These are phyloP conservation scores for Petrea volubilis DNA, from an alignment of 257 asterid species.

Conservation along the genomic window DNA sequence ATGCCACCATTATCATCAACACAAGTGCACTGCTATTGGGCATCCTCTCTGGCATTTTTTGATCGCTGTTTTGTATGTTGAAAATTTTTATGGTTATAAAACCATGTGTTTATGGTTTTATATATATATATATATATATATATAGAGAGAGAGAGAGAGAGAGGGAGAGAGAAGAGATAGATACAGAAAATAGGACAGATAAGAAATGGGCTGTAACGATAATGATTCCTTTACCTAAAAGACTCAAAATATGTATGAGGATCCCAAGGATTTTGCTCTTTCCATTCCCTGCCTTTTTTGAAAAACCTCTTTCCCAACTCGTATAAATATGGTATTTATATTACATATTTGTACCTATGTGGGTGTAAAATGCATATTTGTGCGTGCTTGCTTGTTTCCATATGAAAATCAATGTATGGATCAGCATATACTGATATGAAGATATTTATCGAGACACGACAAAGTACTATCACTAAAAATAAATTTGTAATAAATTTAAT, in stretches of 20 bases:
- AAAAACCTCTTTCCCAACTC: constrained; percentile 7
- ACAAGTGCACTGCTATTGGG: not conserved
- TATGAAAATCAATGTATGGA: too few relatives aligned
- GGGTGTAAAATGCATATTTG: too few relatives aligned
- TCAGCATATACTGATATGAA: too few relatives aligned
- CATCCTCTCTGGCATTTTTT: not conserved
- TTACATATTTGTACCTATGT: too few relatives aligned
- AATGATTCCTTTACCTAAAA: not conserved
- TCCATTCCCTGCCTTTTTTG: not conserved
- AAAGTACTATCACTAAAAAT: too few relatives aligned
- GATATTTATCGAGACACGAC: too few relatives aligned
- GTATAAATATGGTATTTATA: too few relatives aligned
- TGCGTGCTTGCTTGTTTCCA: too few relatives aligned
- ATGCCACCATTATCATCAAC: not conserved
- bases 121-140: not conserved
- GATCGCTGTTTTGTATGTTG: too few relatives aligned
- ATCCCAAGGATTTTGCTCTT: constrained; percentile 14
- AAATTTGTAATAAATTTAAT: too few relatives aligned
- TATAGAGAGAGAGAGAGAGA: not conserved
- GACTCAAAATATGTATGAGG: not conserved
- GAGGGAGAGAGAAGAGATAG: not conserved
- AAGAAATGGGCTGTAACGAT: constrained; percentile 19
- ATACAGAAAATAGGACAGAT: constrained; percentile 26
- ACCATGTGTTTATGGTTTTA: not conserved
- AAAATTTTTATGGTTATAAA: not conserved